Evolutionary conservation across 2,329 filamentous ascomycete genomes (phyloP), one percentile per base, ranked within the genome.

Genomic region (Aureobasidium uvarum): DNA sequence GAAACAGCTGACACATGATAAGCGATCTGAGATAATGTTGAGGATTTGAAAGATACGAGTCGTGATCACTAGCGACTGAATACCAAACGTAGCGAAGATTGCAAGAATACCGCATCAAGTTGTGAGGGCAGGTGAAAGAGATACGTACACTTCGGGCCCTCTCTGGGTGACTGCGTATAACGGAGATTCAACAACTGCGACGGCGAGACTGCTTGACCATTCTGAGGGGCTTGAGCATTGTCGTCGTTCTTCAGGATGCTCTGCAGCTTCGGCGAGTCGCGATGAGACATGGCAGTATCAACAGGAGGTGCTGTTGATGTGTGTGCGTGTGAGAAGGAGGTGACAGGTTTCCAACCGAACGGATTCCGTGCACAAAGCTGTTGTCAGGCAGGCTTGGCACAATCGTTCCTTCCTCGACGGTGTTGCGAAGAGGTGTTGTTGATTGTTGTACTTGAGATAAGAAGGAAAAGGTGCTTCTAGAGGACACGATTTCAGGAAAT

Each of bases 1-100:
- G 79, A 78, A 39, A 81, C 80, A 67, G 77, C 80, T 82, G 70
- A 48, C 11, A 51, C 11, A 60, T 33, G 41, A 64, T 63, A 64
- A 67, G 66, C 64, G 39, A 31, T 45, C 18, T 55, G 38, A 51
- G 23, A 39, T 51, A 31, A 60, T 16, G 31, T 33, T 25, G 14
- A 39, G 5, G 25, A 28, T 23, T 5, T 6, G 28, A 14, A 20
- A 16, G 16, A 20, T 1, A 18, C 10, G 25, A 62, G 25, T 41
- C n/a, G 20, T 20, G 14, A 5, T n/a, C 6, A 16, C 23, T 8
- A n/a, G 36, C 5, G n/a, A 10, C 4, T 23, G 20, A 11, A 18
- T 5, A 43, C 13, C 11, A 5, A 28, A 16, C 1, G 14, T 14
- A 28, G 5, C 13, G 7, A 16, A 13, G 13, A 7, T 13, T 13